Evolutionary conservation across 2,329 filamentous ascomycete genomes (phyloP), one percentile per base, ranked within the genome.

Genomic region (Hirsutella rhossiliensis): DNA sequence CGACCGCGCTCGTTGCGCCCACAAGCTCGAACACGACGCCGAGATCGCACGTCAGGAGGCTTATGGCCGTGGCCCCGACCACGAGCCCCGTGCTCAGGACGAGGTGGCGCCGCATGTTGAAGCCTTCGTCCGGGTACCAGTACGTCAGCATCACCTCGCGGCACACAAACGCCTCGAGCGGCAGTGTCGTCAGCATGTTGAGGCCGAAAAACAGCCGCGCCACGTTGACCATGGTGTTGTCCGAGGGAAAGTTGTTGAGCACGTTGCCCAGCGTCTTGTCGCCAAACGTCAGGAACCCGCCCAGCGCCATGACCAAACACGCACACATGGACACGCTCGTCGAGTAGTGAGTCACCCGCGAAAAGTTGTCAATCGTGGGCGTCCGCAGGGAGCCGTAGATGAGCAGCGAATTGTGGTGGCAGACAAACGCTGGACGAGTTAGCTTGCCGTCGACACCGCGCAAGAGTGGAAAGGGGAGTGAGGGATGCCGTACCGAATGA

Each of bases 151-250:
- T 94, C 50, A 96, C 89, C 64, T 96, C 92, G 57, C 92, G 80
- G 64, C 92, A 98, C 44, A 98, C 92, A 62, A 98, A 98, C 15
- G 88, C 89, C 70, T 98, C 92, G 47, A 98, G 81, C 0, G 92
- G 92, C 31, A 98, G 72, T 2, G 92, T 97, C 13, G 92, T 96
- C 56, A 98, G 79, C 92, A 98, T 98, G 72, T 98, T 98, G 52
- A 98, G 76, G 2, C 92, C 92, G 59, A 98, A 97, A 66, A 87
- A 96, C 42, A 98, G 75, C 43, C 92, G 83, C 19, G 92, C 92
- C 46, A 98, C 75, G 64, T 96, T 97, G 59, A 97, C 88, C 78
- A 97, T 83, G 54, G 82, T 73, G 64, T 95, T 97, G 64, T 94
- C 80, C 18, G 80, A 72, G 2, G 89, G 85, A 59, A 98, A 97